Evolutionary conservation across 345 rosid genomes (phyloP).

Genomic region (Cochlearia excelsa): DNA sequence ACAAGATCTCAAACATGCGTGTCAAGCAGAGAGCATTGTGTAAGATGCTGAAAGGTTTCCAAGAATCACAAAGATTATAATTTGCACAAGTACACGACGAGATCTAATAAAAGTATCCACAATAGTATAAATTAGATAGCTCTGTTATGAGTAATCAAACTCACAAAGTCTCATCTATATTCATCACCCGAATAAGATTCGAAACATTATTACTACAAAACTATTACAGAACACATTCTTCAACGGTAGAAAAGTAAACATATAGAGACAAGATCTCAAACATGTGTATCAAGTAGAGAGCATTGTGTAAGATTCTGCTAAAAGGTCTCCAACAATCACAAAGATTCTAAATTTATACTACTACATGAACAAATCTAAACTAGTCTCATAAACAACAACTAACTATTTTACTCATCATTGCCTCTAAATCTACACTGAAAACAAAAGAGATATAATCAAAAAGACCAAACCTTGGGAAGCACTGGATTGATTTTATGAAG

Average conservation of each 20-base stretch:
- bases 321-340: slow-evolving; percentile 17
- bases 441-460: background rate
- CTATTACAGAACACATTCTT: background rate
- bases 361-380: too few species aligned
- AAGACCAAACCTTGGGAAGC: slow-evolving; percentile 51
- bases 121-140: slow-evolving; percentile 1
- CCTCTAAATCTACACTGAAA: too few species aligned
- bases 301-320: background rate
- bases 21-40: too few species aligned
- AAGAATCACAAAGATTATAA: slow-evolving; percentile 1
- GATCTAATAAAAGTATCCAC: too few species aligned
- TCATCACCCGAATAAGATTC: slow-evolving; percentile 1
- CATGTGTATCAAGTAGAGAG: background rate
- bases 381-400: too few species aligned
- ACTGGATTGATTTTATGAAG: slow-evolving; percentile 47
- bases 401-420: too few species aligned
- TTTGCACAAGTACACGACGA: too few species aligned
- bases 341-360: background rate
- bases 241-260: slow-evolving; percentile 1
- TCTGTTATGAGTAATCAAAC: background rate
- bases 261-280: slow-evolving; percentile 19
- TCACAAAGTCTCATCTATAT: slow-evolving; percentile 7
- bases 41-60: slow-evolving; percentile 15
- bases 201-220: background rate
- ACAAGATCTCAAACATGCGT: slow-evolving; percentile 20